Evolutionary conservation across 2,329 filamentous ascomycete species (phyloP).

Genomic region (Cladorrhinum sp.): DNA sequence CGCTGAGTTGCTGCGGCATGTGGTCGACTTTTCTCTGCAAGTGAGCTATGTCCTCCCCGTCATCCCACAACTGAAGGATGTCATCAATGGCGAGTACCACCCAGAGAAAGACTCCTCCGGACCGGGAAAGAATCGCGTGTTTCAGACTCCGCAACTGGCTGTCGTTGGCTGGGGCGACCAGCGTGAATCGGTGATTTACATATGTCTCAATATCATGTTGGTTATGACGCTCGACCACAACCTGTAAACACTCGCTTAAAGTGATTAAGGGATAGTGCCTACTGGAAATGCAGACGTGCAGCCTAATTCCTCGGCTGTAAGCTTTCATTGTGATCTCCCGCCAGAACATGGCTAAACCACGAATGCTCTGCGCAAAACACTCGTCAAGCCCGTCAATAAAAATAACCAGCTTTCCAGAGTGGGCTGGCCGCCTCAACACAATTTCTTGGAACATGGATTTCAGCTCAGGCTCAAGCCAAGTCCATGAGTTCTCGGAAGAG

Average conservation of each 20-base stretch:
- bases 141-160: background rate
- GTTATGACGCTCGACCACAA: background rate
- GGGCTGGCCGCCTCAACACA: background rate
- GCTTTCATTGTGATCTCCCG: background rate
- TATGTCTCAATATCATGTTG: background rate
- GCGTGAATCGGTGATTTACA: background rate
- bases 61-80: slow-evolving; percentile 9
- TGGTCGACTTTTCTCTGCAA: background rate
- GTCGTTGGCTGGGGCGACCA: background rate
- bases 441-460: background rate
- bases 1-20: background rate
- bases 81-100: slow-evolving; percentile 15
- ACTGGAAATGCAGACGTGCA: slow-evolving; percentile 16
- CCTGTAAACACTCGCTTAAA: slow-evolving; percentile 1
- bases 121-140: background rate
- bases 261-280: slow-evolving; percentile 9
- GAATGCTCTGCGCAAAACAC: background rate
- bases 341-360: slow-evolving; percentile 3
- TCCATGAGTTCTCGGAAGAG: background rate
- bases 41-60: background rate
- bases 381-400: slow-evolving; percentile 24
- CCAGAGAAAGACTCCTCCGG: slow-evolving; percentile 17
- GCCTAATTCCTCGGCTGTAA: background rate
- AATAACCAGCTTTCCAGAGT: slow-evolving; percentile 1
- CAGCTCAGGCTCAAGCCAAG: background rate